Evolutionary conservation across 2,329 filamentous ascomycete genomes (phyloP).

Genomic region (Colletotrichum destructivum): DNA sequence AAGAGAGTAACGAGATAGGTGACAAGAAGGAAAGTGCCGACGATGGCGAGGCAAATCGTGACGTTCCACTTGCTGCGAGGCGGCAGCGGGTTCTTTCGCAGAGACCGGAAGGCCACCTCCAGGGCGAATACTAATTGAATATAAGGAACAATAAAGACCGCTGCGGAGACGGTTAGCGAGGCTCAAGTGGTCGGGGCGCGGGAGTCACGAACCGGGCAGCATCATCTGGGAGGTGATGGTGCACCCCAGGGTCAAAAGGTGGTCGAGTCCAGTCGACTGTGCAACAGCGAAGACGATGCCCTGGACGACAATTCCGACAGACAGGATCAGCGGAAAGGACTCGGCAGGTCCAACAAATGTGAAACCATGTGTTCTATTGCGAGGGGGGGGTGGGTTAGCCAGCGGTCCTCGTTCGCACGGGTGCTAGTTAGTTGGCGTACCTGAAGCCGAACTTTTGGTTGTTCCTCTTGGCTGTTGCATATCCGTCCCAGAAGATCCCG

Average conservation of each 20-base stretch:
- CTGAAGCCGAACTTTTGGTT: conserved; percentile 58
- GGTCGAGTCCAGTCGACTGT: conserved; percentile 69
- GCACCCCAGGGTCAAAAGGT: conserved; percentile 67
- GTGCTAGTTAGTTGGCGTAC: conserved; percentile 48
- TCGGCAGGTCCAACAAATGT: conserved; percentile 64
- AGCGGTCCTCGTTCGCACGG: background rate
- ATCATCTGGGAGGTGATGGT: conserved; percentile 69
- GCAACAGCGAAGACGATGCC: conserved; percentile 70
- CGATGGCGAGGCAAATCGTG: conserved; percentile 67
- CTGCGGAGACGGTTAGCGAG: conserved; percentile 57
- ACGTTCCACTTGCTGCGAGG: conserved; percentile 73
- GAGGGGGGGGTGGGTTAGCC: background rate
- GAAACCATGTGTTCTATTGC: conserved; percentile 54
- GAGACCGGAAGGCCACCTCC: conserved; percentile 71
- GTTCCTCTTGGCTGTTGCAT: conserved; percentile 60
- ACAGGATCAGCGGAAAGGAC: conserved; percentile 70
- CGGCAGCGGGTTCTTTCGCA: conserved; percentile 70
- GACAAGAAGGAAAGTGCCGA: conserved; percentile 66
- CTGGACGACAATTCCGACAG: conserved; percentile 71
- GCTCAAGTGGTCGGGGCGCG: background rate
- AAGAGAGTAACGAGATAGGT: conserved; percentile 73
- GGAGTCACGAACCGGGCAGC: conserved; percentile 67
- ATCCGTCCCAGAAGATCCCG: conserved; percentile 72
- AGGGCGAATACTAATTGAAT: conserved; percentile 76
- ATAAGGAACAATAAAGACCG: conserved; percentile 77